Conservation (phyloP, 768 basidiomycete genomes). For the Amanita exitialis region DNA sequence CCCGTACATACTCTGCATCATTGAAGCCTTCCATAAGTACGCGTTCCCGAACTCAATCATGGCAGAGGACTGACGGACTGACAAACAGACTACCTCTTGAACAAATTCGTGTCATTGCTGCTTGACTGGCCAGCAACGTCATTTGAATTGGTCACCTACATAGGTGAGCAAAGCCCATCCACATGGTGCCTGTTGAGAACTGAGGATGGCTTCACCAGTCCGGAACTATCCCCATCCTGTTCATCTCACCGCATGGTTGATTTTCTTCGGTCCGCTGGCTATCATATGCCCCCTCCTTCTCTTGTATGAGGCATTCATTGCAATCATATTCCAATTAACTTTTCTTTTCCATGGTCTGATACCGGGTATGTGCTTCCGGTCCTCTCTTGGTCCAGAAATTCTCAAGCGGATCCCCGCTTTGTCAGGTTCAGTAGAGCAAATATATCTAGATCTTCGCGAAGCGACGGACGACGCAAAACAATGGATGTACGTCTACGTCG, state of each 20-base stretch:
- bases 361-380: constrained; percentile 15
- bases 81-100: background rate
- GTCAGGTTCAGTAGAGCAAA: constrained; percentile 20
- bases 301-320: constrained; percentile 22
- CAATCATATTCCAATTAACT: constrained; percentile 22
- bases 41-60: background rate
- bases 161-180: constrained; percentile 11
- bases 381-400: background rate
- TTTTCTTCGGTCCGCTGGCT: constrained; percentile 35
- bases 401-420: background rate
- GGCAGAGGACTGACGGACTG: background rate
- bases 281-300: constrained; percentile 24
- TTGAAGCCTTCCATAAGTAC: background rate
- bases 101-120: background rate
- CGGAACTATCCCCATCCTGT: constrained; percentile 22
- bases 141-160: constrained; percentile 7
- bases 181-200: background rate
- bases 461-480: constrained; percentile 25
- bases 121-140: constrained; percentile 7
- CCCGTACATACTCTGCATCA: background rate
- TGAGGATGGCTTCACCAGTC: constrained; percentile 6
- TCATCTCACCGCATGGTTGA: constrained; percentile 23
- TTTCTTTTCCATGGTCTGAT: constrained; percentile 27
- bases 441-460: constrained; percentile 21
- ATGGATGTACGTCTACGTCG: constrained; percentile 25